Evolutionary conservation across 345 rosid genomes (phyloP).

Genomic region (Pistacia vera): DNA sequence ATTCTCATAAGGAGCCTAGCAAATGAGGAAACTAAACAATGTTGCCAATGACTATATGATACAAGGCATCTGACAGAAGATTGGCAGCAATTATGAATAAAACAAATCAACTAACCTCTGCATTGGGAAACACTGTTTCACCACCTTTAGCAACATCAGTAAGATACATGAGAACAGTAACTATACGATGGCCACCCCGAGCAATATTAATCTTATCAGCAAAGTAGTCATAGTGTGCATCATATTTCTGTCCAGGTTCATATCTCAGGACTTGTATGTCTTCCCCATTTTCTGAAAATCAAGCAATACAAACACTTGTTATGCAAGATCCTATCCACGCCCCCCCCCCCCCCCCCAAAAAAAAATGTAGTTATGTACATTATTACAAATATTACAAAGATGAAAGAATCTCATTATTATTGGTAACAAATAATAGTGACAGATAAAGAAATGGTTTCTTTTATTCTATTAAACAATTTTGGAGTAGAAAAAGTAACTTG

Average conservation of each 20-base stretch:
- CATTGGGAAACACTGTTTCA: constrained; percentile 89
- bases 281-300: constrained; percentile 80
- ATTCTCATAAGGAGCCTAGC: neutral
- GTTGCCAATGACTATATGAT: neutral
- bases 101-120: constrained; percentile 59
- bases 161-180: constrained; percentile 93
- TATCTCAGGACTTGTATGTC: constrained; percentile 90
- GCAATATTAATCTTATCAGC: constrained; percentile 86
- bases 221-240: constrained; percentile 89
- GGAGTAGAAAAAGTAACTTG: neutral
- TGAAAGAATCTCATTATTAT: neutral
- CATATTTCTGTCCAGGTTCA: constrained; percentile 91
- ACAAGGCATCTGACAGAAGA: neutral
- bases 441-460: neutral
- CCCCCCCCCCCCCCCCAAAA: neutral
- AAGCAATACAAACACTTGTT: constrained; percentile 11
- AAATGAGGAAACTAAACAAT: neutral
- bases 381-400: constrained; percentile 1
- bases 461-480: neutral
- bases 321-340: neutral
- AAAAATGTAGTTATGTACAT: neutral
- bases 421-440: neutral
- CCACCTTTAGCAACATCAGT: constrained; percentile 89
- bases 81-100: neutral
- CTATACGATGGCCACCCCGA: constrained; percentile 92